Evolutionary conservation across 2,329 filamentous ascomycete genomes (phyloP).

Genomic region (Furcasterigmium sp.): DNA sequence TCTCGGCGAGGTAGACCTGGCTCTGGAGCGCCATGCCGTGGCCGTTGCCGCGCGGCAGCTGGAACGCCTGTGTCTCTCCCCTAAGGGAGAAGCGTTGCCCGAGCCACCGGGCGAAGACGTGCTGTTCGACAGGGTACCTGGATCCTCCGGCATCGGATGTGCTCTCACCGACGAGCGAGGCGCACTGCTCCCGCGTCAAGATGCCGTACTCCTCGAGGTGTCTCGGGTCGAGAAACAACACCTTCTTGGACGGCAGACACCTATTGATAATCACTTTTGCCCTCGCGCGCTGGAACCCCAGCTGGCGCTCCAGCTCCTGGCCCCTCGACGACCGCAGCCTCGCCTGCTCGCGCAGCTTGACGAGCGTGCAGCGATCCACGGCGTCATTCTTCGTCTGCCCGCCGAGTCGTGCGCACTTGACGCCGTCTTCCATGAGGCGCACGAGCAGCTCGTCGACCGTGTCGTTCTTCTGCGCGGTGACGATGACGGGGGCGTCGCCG

Average conservation of each 20-base stretch:
- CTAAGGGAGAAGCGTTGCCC: background rate
- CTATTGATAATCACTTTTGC: slow-evolving; percentile 2
- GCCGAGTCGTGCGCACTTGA: slow-evolving; percentile 57
- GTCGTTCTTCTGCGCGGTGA: slow-evolving; percentile 87
- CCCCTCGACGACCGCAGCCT: background rate
- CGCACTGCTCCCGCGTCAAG: slow-evolving; percentile 5
- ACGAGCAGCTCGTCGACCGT: slow-evolving; percentile 77
- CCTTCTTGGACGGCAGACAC: slow-evolving; percentile 1
- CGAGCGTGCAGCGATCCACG: slow-evolving; percentile 64
- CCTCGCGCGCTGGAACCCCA: slow-evolving; percentile 2
- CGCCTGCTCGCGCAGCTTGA: slow-evolving; percentile 43
- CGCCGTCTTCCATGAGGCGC: slow-evolving; percentile 48
- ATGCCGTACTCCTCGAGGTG: slow-evolving; percentile 3
- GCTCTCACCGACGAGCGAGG: slow-evolving; percentile 4
- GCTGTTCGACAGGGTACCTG: background rate
- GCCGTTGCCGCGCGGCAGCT: background rate
- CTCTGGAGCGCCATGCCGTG: background rate
- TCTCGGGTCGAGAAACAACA: slow-evolving; percentile 1
- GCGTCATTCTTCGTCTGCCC: slow-evolving; percentile 61
- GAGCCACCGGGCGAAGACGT: background rate
- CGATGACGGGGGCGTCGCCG: slow-evolving; percentile 63
- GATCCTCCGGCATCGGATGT: background rate
- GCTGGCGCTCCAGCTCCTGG: slow-evolving; percentile 1
- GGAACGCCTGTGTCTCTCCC: background rate
- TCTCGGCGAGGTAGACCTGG: background rate